A percentile compares a stretch with the other conserved stretches of the same genome.
Conservation (phyloP, 306 rosid genomes). For the Inga laurina region DNA sequence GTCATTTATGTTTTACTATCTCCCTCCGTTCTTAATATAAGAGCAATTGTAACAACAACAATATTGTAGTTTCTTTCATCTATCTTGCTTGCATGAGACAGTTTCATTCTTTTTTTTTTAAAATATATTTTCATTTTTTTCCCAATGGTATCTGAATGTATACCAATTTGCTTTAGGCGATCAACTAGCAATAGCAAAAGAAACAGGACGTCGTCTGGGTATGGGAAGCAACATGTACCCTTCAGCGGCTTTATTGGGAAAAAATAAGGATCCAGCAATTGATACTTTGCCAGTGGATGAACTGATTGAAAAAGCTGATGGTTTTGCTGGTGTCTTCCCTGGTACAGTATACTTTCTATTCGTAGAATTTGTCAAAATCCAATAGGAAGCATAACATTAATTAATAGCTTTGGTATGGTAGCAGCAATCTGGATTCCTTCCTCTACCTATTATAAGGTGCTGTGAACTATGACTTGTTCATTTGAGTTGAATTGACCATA, state of each 20-base stretch:
- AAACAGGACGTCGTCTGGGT: constrained; percentile 85
- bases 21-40: too few relatives aligned
- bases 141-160: not conserved
- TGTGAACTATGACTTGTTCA: not conserved
- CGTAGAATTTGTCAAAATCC: not conserved
- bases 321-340: constrained; percentile 88
- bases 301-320: constrained; percentile 82
- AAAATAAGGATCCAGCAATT: constrained; percentile 61
- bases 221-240: constrained; percentile 97
- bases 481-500: not conserved
- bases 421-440: constrained; percentile 16
- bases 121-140: not conserved
- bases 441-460: not conserved
- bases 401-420: not conserved
- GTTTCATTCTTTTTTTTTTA: not conserved
- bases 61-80: not conserved
- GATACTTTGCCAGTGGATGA: constrained; percentile 81
- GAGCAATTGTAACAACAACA: too few relatives aligned
- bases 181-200: constrained; percentile 86
- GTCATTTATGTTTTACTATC: too few relatives aligned
- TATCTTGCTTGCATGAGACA: not conserved
- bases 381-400: not conserved
- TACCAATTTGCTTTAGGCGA: constrained; percentile 55
- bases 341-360: constrained; percentile 43
- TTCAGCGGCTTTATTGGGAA: constrained; percentile 71